These are phyloP conservation scores for Calocera viscosa DNA, from an alignment of 768 basidiomycete genomes.

Conservation along the genomic window DNA sequence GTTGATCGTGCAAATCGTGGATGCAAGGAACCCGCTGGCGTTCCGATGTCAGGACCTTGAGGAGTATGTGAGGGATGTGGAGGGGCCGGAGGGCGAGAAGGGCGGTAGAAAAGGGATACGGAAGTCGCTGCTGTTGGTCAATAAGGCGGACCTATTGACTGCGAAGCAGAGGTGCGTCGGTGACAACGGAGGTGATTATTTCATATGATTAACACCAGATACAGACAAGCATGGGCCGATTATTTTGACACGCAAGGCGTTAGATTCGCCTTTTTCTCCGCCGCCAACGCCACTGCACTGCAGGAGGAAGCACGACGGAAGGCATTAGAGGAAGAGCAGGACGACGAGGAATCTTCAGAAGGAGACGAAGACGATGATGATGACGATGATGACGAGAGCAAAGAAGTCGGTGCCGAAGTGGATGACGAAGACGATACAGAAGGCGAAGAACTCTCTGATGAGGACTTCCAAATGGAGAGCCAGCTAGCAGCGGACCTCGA, in stretches of 20 bases:
- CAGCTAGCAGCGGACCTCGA: conserved; percentile 21
- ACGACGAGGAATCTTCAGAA: conserved; percentile 11
- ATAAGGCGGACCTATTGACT: conserved; percentile 90
- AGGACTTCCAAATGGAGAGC: conserved; percentile 20
- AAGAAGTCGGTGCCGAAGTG: conserved; percentile 20
- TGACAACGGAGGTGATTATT: not conserved
- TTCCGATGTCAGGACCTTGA: conserved; percentile 92
- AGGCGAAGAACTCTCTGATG: conserved; percentile 18
- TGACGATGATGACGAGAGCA: conserved; percentile 15
- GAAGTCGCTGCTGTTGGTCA: conserved; percentile 72
- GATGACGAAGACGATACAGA: conserved; percentile 20
- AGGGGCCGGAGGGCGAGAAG: conserved; percentile 66
- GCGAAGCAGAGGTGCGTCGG: conserved; percentile 57
- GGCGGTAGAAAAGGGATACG: conserved; percentile 62
- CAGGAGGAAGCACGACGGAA: conserved; percentile 52
- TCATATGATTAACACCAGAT: not conserved
- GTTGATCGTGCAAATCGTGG: conserved; percentile 88
- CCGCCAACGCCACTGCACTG: conserved; percentile 70
- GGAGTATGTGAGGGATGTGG: conserved; percentile 70
- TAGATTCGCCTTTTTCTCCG: conserved; percentile 86
- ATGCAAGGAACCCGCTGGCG: conserved; percentile 83
- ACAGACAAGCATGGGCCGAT: conserved; percentile 77
- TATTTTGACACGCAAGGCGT: conserved; percentile 68
- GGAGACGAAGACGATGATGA: conserved; percentile 22
- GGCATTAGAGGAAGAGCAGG: conserved; percentile 20